Conservation (phyloP, 2,329 filamentous ascomycete genomes). For the Diaporthe aspalathi region DNA sequence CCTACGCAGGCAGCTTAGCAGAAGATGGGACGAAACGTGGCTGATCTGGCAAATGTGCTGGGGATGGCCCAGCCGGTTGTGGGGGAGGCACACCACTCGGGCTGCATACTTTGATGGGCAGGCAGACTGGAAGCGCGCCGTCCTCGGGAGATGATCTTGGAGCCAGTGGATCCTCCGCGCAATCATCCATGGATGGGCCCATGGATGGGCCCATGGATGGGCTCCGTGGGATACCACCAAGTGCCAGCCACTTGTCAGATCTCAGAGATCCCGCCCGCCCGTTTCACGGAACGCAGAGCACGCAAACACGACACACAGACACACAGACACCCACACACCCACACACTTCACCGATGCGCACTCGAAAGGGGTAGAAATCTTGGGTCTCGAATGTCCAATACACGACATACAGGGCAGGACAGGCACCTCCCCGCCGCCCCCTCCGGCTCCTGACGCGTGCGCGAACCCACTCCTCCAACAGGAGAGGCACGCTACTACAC, state of each 20-base stretch:
- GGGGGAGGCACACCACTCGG: too few species aligned
- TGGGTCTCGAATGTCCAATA: slow-evolving; percentile 10
- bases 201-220: background rate
- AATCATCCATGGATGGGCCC: slow-evolving; percentile 23
- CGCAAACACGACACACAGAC: slow-evolving; percentile 17
- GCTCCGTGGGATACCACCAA: slow-evolving; percentile 8
- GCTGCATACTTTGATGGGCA: background rate
- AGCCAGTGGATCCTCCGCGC: slow-evolving; percentile 24
- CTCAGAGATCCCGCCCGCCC: slow-evolving; percentile 29
- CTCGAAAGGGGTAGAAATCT: slow-evolving; percentile 10
- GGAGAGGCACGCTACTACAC: background rate
- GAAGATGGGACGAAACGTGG: slow-evolving; percentile 37
- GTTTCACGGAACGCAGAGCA: slow-evolving; percentile 23
- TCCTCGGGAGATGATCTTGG: slow-evolving; percentile 25
- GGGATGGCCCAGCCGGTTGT: background rate
- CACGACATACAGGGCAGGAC: background rate
- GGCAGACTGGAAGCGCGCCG: slow-evolving; percentile 9
- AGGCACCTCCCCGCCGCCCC: background rate
- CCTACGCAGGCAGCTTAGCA: background rate
- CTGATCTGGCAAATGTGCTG: slow-evolving; percentile 16
- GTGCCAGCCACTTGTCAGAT: slow-evolving; percentile 28
- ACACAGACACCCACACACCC: too few species aligned
- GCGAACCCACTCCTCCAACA: slow-evolving; percentile 24
- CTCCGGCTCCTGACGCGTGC: slow-evolving; percentile 9
- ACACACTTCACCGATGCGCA: background rate